Evolutionary conservation across 1,284 basidiomycete species (phyloP).

Genomic region (Tremellales sp.): DNA sequence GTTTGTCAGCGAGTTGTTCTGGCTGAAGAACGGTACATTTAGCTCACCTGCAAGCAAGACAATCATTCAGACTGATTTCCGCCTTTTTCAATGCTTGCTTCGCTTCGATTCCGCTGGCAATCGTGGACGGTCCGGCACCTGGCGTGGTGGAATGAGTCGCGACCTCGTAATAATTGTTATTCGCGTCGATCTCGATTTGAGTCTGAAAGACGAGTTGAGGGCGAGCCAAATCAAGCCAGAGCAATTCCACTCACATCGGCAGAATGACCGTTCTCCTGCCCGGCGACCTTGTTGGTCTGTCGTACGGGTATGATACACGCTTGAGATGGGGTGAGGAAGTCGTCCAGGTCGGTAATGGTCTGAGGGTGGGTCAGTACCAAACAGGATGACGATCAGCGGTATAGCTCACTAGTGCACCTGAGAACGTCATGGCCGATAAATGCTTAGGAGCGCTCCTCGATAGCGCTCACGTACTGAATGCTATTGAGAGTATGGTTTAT

Average conservation of each 20-base stretch:
- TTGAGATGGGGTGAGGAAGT: conserved; percentile 96
- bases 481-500: background rate
- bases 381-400: background rate
- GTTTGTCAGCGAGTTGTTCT: conserved; percentile 3
- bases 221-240: too few species aligned
- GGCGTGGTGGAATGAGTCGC: conserved; percentile 35
- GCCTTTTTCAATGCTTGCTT: conserved; percentile 77
- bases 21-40: conserved; percentile 5
- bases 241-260: background rate
- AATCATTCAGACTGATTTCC: conserved; percentile 93
- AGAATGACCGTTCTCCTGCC: conserved; percentile 22
- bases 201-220: conserved; percentile 52
- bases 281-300: conserved; percentile 20
- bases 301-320: conserved; percentile 93
- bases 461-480: background rate
- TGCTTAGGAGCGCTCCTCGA: background rate
- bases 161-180: conserved; percentile 49
- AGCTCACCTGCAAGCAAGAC: conserved; percentile 55
- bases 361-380: conserved; percentile 5
- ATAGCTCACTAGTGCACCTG: conserved; percentile 70
- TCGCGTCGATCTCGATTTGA: conserved; percentile 75
- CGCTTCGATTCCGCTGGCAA: conserved; percentile 10
- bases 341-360: conserved; percentile 80
- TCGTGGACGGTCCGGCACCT: conserved; percentile 30
- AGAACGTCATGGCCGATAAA: conserved; percentile 67